Evolutionary conservation across 176 grass and related monocot genomes (phyloP).

Genomic region (Oryza longistaminata): DNA sequence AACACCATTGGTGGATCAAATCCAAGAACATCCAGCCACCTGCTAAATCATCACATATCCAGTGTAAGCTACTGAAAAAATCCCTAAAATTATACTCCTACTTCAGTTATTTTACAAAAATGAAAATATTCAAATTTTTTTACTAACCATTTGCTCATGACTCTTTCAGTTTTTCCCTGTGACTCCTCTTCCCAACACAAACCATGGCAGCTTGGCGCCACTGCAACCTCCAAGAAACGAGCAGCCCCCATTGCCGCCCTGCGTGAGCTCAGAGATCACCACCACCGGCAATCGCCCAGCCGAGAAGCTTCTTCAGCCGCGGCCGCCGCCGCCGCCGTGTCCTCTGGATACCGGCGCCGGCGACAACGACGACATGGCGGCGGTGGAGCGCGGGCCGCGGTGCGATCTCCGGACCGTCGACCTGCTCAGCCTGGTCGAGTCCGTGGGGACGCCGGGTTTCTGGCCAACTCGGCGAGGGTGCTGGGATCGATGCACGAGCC

Average conservation of each 20-base stretch:
- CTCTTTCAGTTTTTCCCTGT: not conserved
- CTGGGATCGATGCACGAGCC: not conserved
- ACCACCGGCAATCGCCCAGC: not conserved
- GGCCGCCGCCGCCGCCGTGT: not conserved
- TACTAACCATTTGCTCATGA: not conserved
- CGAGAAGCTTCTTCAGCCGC: constrained; percentile 5
- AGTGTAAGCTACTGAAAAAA: constrained; percentile 17
- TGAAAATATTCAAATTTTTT: too few relatives aligned
- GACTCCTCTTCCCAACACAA: not conserved
- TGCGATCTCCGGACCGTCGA: not conserved
- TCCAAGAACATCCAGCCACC: not conserved
- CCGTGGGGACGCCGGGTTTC: constrained; percentile 13
- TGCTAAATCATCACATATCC: not conserved
- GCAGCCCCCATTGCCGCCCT: not conserved
- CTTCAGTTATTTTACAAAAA: not conserved
- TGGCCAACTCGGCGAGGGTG: not conserved
- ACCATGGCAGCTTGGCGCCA: not conserved
- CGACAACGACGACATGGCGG: not conserved
- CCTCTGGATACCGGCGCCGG: not conserved
- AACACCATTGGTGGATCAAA: not conserved
- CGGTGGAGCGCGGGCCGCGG: not conserved
- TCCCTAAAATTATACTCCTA: not conserved
- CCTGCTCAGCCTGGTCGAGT: constrained; percentile 9
- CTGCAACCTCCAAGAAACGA: not conserved
- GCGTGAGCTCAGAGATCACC: not conserved